A percentile compares a stretch with the other conserved stretches of the same genome.
Evolutionary conservation across 106 monocot genomes (phyloP).

Genomic region (Hemerocallis citrina): DNA sequence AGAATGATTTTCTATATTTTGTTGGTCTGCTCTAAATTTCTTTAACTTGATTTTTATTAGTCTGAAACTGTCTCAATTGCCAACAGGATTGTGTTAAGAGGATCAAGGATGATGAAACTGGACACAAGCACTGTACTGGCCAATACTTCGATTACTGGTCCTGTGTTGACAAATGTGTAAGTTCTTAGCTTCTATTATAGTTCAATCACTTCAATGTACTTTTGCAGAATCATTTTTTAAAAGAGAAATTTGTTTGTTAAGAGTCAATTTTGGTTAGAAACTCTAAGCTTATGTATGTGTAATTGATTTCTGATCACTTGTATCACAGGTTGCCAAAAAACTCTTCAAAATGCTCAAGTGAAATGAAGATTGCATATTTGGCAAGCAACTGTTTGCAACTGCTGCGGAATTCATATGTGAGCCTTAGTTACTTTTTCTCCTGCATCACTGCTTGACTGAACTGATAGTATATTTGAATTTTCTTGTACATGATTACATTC

Average conservation of each 20-base stretch:
- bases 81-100: constrained; percentile 54
- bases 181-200: constrained; percentile 6
- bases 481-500: no score
- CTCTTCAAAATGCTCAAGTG: constrained; percentile 65
- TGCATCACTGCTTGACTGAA: no score
- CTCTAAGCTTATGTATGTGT: neutral
- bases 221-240: neutral
- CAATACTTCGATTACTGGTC: constrained; percentile 83
- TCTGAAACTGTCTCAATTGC: neutral
- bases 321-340: constrained; percentile 44
- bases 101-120: constrained; percentile 49
- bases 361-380: no score
- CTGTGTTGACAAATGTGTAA: constrained; percentile 63
- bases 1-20: no score
- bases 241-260: neutral
- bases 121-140: constrained; percentile 81
- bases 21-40: neutral
- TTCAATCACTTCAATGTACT: neutral
- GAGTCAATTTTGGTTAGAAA: neutral
- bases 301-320: neutral
- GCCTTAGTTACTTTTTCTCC: no score
- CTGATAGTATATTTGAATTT: no score
- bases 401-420: neutral
- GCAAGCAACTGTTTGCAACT: no score
- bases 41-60: neutral